phyloP scores from a whole-genome alignment of 306 rosid species.

The Styphnolobium japonicum region DNA sequence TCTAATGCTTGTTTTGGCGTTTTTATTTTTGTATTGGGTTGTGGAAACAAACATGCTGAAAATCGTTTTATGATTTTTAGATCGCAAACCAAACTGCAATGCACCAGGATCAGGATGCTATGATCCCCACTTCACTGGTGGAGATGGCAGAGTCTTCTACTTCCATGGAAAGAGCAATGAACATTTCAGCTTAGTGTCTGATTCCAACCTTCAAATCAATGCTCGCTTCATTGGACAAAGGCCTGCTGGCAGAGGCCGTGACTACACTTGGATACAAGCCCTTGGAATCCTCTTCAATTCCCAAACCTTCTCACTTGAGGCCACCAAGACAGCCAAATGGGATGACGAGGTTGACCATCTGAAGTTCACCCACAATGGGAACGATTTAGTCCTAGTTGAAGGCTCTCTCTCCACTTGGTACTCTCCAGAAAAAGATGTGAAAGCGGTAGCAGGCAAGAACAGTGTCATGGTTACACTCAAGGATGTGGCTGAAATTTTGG shows the following conservation, averaged over 20 bases:
- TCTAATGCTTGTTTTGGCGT: background rate
- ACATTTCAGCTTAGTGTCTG: slow-evolving; percentile 40
- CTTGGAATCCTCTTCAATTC: slow-evolving; percentile 34
- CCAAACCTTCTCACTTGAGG: slow-evolving; percentile 38
- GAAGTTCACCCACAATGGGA: slow-evolving; percentile 34
- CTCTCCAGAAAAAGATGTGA: slow-evolving; percentile 20
- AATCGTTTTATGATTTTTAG: background rate
- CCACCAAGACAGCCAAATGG: slow-evolving; percentile 32
- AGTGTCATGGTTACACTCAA: slow-evolving; percentile 25
- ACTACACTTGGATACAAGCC: slow-evolving; percentile 52
- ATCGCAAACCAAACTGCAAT: slow-evolving; percentile 48
- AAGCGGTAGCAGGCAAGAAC: slow-evolving; percentile 35
- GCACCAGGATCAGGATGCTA: slow-evolving; percentile 53
- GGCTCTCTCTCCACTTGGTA: slow-evolving; percentile 37
- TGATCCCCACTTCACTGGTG: slow-evolving; percentile 53
- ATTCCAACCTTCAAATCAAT: slow-evolving; percentile 44
- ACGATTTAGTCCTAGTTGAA: background rate
- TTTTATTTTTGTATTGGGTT: background rate
- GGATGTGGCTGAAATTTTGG: slow-evolving; percentile 39
- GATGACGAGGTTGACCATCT: slow-evolving; percentile 28
- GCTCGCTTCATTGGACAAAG: slow-evolving; percentile 44
- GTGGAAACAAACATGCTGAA: background rate
- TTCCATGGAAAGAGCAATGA: slow-evolving; percentile 48
- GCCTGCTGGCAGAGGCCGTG: slow-evolving; percentile 24
- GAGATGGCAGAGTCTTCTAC: slow-evolving; percentile 50